Percentiles rank a stretch among this genome's conserved stretches.
Evolutionary conservation across 1,284 basidiomycete species (phyloP).

Genomic region (Trametes versicolor): DNA sequence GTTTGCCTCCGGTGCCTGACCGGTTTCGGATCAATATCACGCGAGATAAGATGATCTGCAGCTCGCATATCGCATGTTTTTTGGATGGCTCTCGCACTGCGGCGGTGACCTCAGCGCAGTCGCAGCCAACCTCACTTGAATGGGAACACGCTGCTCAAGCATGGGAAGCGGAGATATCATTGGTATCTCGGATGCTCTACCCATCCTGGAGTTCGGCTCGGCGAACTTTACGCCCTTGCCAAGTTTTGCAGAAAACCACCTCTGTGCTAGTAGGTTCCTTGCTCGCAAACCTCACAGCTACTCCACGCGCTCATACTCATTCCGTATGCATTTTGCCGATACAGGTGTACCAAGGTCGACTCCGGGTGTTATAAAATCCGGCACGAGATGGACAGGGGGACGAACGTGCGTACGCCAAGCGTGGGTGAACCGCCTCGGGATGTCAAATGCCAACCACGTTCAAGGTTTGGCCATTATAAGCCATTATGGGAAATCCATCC

Average conservation of each 20-base stretch:
- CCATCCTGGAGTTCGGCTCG: not conserved
- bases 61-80: not conserved
- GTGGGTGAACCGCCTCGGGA: not conserved
- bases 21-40: conserved; percentile 1
- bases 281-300: too few species aligned
- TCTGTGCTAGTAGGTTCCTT: not conserved
- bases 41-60: conserved; percentile 9
- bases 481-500: not conserved
- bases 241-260: conserved; percentile 4
- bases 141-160: not conserved
- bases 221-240: not conserved
- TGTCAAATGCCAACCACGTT: not conserved
- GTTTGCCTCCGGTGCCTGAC: conserved; percentile 1
- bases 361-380: not conserved
- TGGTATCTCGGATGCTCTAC: not conserved
- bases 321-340: not conserved
- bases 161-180: not conserved
- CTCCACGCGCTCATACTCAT: not conserved
- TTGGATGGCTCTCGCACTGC: not conserved
- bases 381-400: not conserved
- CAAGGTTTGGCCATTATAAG: not conserved
- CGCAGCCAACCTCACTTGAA: not conserved
- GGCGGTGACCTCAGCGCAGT: not conserved
- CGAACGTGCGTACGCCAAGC: conserved; percentile 11
- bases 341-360: not conserved